These are phyloP conservation scores for Ceriops decandra DNA, from an alignment of 345 rosid species.

Conservation along the genomic window DNA sequence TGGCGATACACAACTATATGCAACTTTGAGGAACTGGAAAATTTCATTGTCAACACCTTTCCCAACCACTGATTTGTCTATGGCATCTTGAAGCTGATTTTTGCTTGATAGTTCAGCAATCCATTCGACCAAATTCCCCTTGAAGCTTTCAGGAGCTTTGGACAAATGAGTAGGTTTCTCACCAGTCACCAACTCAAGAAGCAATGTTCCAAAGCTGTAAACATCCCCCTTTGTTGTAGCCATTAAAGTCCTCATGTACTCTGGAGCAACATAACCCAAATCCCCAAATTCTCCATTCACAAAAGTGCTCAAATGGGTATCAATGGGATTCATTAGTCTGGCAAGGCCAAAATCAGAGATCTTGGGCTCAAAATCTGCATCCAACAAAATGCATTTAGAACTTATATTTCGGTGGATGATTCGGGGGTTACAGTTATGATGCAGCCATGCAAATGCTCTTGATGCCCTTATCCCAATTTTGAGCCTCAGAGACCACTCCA, in stretches of 20 bases:
- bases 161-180: conserved; percentile 70
- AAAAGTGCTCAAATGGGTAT: conserved; percentile 90
- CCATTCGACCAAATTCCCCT: conserved; percentile 93
- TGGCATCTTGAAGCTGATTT: conserved; percentile 56
- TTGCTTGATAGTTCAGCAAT: conserved; percentile 41
- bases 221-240: conserved; percentile 97
- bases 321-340: conserved; percentile 90
- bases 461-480: conserved; percentile 80
- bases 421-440: conserved; percentile 92
- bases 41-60: conserved; percentile 68
- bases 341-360: conserved; percentile 97
- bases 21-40: conserved; percentile 78
- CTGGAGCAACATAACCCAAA: conserved; percentile 92
- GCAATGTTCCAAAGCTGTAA: conserved; percentile 91
- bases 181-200: conserved; percentile 87
- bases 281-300: conserved; percentile 98
- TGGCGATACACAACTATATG: conserved; percentile 62
- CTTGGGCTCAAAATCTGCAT: conserved; percentile 75
- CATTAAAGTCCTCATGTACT: conserved; percentile 72
- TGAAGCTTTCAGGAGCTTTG: conserved; percentile 66
- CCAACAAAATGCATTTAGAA: conserved; percentile 82
- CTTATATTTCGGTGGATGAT: conserved; percentile 91
- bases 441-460: conserved; percentile 91
- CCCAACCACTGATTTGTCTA: conserved; percentile 52
- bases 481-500: conserved; percentile 92